Conservation (phyloP, 371 early-diverging fungal genomes). For the Apophysomyces trapeziformis region DNA sequence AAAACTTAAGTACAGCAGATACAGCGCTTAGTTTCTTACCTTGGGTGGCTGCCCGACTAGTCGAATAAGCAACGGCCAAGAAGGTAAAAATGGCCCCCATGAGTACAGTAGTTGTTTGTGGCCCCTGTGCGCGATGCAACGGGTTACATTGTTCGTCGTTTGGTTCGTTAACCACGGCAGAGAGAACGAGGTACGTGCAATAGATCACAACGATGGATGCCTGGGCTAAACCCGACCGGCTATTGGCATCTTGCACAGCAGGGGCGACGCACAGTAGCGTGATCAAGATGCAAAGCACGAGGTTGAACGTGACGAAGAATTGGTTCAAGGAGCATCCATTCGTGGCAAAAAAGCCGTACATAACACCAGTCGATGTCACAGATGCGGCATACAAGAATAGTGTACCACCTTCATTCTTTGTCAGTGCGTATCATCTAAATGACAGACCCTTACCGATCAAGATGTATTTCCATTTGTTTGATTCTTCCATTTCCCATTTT, state of each 20-base stretch:
- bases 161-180: constrained; percentile 87
- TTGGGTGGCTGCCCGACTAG: constrained; percentile 89
- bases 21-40: constrained; percentile 35
- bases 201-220: constrained; percentile 92
- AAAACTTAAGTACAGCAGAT: constrained; percentile 39
- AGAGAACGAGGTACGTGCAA: constrained; percentile 87
- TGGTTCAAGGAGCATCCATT: constrained; percentile 85
- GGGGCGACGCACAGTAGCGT: constrained; percentile 78
- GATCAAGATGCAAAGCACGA: constrained; percentile 74
- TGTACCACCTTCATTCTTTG: constrained; percentile 49
- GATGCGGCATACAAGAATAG: constrained; percentile 66
- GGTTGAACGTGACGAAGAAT: constrained; percentile 89
- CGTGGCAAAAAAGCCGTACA: constrained; percentile 83
- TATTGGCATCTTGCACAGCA: constrained; percentile 86
- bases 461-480: constrained; percentile 77
- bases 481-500: constrained; percentile 76
- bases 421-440: constrained; percentile 1
- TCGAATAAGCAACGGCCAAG: constrained; percentile 91
- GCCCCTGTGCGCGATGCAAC: constrained; percentile 69
- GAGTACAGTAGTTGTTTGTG: constrained; percentile 83
- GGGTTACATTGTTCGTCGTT: constrained; percentile 84
- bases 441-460: constrained; percentile 57
- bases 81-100: constrained; percentile 94
- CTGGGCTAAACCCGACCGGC: constrained; percentile 91
- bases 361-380: constrained; percentile 71